Conservation (phyloP, 1,284 basidiomycete genomes). For the Ustilago trichophora region DNA sequence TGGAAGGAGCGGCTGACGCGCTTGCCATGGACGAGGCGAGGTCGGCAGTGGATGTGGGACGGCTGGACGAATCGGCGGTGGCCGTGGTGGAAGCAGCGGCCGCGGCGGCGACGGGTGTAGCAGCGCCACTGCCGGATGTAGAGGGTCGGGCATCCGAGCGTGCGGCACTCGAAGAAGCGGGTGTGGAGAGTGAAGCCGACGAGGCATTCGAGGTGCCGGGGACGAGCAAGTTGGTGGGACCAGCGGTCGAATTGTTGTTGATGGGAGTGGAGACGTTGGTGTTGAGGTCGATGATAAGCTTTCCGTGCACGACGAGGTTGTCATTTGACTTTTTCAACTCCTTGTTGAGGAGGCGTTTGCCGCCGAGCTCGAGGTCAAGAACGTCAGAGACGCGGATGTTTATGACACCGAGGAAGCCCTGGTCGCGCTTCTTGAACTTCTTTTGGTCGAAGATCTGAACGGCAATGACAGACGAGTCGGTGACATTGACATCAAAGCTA, state of each 20-base stretch:
- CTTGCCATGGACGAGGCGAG: slow-evolving; percentile 14
- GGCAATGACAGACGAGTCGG: slow-evolving; percentile 87
- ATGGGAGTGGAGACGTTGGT: slow-evolving; percentile 64
- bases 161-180: slow-evolving; percentile 16
- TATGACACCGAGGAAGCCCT: slow-evolving; percentile 92
- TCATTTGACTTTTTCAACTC: slow-evolving; percentile 66
- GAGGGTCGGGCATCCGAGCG: slow-evolving; percentile 31
- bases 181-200: slow-evolving; percentile 52
- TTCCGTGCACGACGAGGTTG: slow-evolving; percentile 66
- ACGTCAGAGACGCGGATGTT: slow-evolving; percentile 88
- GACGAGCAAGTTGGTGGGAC: slow-evolving; percentile 45
- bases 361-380: slow-evolving; percentile 86
- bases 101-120: slow-evolving; percentile 17
- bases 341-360: slow-evolving; percentile 75
- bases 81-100: slow-evolving; percentile 23
- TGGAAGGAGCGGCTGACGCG: slow-evolving; percentile 11
- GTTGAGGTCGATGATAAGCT: slow-evolving; percentile 66
- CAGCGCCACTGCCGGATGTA: slow-evolving; percentile 30
- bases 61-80: slow-evolving; percentile 24
- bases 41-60: slow-evolving; percentile 33
- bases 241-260: slow-evolving; percentile 55
- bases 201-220: slow-evolving; percentile 51
- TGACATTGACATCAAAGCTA: slow-evolving; percentile 73
- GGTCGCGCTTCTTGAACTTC: slow-evolving; percentile 94
- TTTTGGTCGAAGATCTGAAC: slow-evolving; percentile 97